Conservation (phyloP, 1,139 yeast genomes). For the Blastobotrys capitulatus region DNA sequence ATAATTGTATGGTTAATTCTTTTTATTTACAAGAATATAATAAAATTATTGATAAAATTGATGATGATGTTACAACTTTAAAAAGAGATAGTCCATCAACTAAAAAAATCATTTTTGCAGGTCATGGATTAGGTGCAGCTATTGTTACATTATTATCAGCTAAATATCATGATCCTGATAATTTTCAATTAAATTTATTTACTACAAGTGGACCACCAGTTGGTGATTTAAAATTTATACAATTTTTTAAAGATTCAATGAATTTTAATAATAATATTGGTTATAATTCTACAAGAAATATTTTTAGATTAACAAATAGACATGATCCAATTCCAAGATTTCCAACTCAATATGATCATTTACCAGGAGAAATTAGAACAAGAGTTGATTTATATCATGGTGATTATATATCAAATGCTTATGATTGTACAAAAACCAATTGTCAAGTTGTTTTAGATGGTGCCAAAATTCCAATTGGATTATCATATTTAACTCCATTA, state of each 20-base stretch:
- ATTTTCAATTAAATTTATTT: neutral
- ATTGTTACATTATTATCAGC: neutral
- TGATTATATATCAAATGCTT: neutral
- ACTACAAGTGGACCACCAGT: slow-evolving; percentile 6
- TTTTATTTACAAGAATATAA: neutral
- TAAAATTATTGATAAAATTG: neutral
- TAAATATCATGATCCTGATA: neutral
- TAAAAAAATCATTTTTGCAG: neutral
- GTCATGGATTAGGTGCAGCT: slow-evolving; percentile 2
- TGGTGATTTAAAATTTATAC: neutral
- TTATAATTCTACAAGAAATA: neutral
- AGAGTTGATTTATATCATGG: neutral
- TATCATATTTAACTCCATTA: neutral
- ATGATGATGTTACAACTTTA: slow-evolving; percentile 2
- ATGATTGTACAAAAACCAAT: neutral
- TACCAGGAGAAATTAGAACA: neutral
- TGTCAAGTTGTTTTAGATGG: neutral
- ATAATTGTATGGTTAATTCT: neutral
- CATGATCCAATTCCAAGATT: neutral
- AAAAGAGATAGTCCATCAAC: neutral
- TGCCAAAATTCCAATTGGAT: neutral
- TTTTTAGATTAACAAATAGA: neutral
- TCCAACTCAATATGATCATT: neutral
- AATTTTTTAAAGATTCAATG: neutral
- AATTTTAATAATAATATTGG: neutral